Conservation (phyloP, 345 rosid genomes). For the Hypericum androsaemum region DNA sequence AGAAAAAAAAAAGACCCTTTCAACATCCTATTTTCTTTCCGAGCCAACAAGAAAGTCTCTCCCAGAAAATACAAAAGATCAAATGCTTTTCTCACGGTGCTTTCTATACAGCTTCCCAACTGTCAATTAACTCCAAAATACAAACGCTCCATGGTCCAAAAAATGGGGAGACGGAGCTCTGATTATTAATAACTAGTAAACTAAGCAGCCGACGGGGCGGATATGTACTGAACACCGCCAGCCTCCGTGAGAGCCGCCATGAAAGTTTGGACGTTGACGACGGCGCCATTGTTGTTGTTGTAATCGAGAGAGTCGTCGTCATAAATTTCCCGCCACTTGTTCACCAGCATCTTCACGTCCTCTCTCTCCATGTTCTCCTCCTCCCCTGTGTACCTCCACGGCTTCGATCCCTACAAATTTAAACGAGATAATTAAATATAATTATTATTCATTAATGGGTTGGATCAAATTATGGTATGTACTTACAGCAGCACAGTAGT, state of each 20-base stretch:
- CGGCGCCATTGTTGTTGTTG: conserved; percentile 1
- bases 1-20: too few relatives aligned
- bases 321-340: conserved; percentile 64
- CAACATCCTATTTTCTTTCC: too few relatives aligned
- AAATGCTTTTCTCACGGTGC: too few relatives aligned
- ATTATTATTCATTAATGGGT: not conserved
- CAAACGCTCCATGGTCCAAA: not conserved
- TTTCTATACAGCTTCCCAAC: too few relatives aligned
- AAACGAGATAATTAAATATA: not conserved
- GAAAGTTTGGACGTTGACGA: conserved; percentile 17
- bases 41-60: too few relatives aligned
- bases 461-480: too few relatives aligned
- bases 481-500: conserved; percentile 9
- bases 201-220: conserved; percentile 82
- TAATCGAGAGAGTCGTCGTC: conserved; percentile 34
- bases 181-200: not conserved
- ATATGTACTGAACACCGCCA: conserved; percentile 33
- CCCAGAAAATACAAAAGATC: too few relatives aligned
- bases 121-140: not conserved
- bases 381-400: conserved; percentile 1
- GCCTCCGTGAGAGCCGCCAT: conserved; percentile 41
- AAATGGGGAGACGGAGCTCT: not conserved
- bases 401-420: not conserved
- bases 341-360: conserved; percentile 7
- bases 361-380: conserved; percentile 6